Evolutionary conservation across 805 yeast genomes (phyloP).

Genomic region (Candida incommunis): DNA sequence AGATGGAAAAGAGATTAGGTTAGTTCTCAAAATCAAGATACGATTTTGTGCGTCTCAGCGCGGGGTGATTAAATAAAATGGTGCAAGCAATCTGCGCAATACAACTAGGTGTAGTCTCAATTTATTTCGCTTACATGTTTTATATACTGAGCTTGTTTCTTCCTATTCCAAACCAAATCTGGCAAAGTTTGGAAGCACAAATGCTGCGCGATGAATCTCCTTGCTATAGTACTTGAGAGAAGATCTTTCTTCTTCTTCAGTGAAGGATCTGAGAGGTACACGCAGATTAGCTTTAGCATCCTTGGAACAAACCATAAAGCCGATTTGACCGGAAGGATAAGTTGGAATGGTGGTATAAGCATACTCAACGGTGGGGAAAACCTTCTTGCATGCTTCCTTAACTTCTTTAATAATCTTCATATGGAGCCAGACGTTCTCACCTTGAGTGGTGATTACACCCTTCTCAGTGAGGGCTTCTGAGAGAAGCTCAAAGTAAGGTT

Average conservation of each 20-base stretch:
- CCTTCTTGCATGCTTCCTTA: slow-evolving; percentile 57
- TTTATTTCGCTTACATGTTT: no score
- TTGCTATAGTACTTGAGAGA: slow-evolving; percentile 52
- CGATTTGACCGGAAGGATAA: slow-evolving; percentile 80
- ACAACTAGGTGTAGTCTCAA: no score
- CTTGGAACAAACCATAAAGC: slow-evolving; percentile 59
- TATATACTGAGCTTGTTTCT: slow-evolving; percentile 1
- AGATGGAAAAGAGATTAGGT: slow-evolving; percentile 15
- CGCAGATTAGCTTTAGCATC: slow-evolving; percentile 31
- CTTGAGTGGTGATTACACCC: slow-evolving; percentile 89
- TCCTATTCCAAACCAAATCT: slow-evolving; percentile 11
- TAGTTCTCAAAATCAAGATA: no score
- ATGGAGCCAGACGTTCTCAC: slow-evolving; percentile 76
- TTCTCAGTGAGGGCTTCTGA: slow-evolving; percentile 79
- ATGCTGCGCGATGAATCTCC: slow-evolving; percentile 55
- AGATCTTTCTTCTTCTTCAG: slow-evolving; percentile 31
- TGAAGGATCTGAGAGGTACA: slow-evolving; percentile 35
- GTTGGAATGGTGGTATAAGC: slow-evolving; percentile 77
- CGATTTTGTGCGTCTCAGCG: no score
- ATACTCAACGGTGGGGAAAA: slow-evolving; percentile 73
- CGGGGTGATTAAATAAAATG: no score
- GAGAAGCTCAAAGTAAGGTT: slow-evolving; percentile 76
- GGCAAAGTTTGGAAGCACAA: slow-evolving; percentile 75
- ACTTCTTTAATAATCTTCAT: slow-evolving; percentile 63
- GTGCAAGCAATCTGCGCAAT: no score